A percentile compares a stretch with the other conserved stretches of the same genome.
Conservation (phyloP, 805 yeast species). For the Starmerella kuoi region DNA sequence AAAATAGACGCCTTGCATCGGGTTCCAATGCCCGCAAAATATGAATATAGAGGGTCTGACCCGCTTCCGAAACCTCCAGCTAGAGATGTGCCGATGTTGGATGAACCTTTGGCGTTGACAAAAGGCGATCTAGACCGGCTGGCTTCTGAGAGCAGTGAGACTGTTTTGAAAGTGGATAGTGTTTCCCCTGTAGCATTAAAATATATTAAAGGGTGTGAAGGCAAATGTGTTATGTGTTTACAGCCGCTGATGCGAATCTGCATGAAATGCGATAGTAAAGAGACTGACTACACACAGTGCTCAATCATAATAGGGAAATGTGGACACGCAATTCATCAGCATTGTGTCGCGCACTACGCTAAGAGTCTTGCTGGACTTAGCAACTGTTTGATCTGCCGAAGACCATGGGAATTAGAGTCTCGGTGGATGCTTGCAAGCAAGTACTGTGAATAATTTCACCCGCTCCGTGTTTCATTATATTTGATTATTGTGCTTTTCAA, state of each 20-base stretch:
- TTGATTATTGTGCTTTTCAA: no score
- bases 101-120: not conserved
- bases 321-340: constrained; percentile 11
- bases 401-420: constrained; percentile 4
- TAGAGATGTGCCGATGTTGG: not conserved
- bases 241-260: constrained; percentile 13
- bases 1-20: not conserved
- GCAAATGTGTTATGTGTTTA: constrained; percentile 9
- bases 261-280: constrained; percentile 4
- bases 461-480: no score
- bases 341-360: constrained; percentile 6
- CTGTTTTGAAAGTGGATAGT: not conserved
- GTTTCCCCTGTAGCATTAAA: constrained; percentile 6
- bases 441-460: no score
- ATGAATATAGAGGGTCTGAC: not conserved
- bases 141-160: not conserved
- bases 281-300: constrained; percentile 3
- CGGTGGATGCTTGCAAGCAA: not conserved
- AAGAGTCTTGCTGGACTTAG: no score
- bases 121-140: not conserved
- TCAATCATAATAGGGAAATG: constrained; percentile 6
- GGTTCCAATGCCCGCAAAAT: not conserved
- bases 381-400: constrained; percentile 10
- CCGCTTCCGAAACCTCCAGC: not conserved
- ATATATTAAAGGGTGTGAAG: constrained; percentile 7